Base-by-base conservation (phyloP, 305 asterid species). In the Solanum chacoense region DNA sequence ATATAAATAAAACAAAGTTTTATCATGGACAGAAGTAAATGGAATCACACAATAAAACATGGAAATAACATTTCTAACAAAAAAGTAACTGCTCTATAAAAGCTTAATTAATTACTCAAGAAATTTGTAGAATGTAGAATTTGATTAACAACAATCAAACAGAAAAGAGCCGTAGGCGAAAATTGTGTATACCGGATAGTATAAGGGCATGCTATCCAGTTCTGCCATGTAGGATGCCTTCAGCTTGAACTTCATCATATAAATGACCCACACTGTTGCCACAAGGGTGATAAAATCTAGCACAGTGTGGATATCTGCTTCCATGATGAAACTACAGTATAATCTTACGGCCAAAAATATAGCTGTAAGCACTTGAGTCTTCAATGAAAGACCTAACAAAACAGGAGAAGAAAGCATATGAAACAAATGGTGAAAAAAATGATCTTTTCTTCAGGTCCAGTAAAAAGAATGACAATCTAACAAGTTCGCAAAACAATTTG, bases 291-390 rank as follows among this genome's bases (percentile, higher is more conserved):
- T 89, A 34, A 94, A 91, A 89, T 96, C 98, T 12, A 96, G 98
- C 69, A 95, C 20, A 16, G 98, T 95, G 94, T 96, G 98, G 86
- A 95, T 93, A 92, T 95, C 97, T 6, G 95, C 96, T 93, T 95
- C 99, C 95, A 96, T 93, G 38, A 89, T 42, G 32, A 89, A 90
- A 88, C 98, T 95, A 87, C 95, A 95, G 87, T 85, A 74, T 79
- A 95, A 69, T 90, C 99, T 92, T 72, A 94, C 96, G 26, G 91
- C 96, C 90, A 96, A 90, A 89, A 95, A 96, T 38, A 93, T 90
- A 11, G 98, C 95, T 26, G 99, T 96, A 79, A 96, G 97, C 91
- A 93, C 97, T 89, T 96, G 98, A 87, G 95, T 91, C 94, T 91
- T 96, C 91, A 96, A 88, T 84, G 99, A 96, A 88, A 96, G 96